Base-by-base conservation (phyloP, 441 rosid species). In the Populus hybrid region DNA sequence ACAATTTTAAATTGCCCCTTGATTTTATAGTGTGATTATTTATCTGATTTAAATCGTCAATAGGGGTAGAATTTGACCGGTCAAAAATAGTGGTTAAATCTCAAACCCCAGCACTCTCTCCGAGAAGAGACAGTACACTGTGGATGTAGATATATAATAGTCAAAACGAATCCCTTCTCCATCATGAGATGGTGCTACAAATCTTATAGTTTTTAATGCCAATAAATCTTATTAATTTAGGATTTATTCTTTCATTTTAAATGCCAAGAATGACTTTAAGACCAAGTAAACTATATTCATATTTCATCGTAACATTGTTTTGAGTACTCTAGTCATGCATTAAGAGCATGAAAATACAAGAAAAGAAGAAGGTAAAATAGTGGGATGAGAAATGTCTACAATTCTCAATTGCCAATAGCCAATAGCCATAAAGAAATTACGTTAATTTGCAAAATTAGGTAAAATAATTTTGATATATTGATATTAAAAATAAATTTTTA, bases 41-140 rank as follows among this genome's bases (percentile, higher is more conserved):
- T 53, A 18, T 53, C 8, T 53, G 7, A 53, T 53, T 53, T 53
- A 53, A 53, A 53, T 53, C 1, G 3, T 18, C 8, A 53, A 53
- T 16, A 0, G 61, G 0, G 61, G 61, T 53, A 20, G 8, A 9
- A 9, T 75, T 75, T 80, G 79, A 80, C 82, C 38, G 24, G 82
- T 75, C 79, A 80, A 75, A 80, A 70, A 16, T 30, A 23, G 1
- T 24, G 21, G 14, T 50, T 65, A 57, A 16, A 38, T 59, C 61
- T 8, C 35, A 32, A 24, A 23, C 67, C 64, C 61, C n/a, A 16
- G n/a, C 61, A 16, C 82, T 26, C 77, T 73, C 24, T 61, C 77
- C 85, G 82, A 82, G 82, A 63, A 72, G 24, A 61, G 77, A 75
- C 71, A 69, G 70, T 26, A 40, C 46, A 66, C 20, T 18, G 38